phyloP scores from a whole-genome alignment of 2,329 filamentous ascomycete genomes.

The Botrytis elliptica region DNA sequence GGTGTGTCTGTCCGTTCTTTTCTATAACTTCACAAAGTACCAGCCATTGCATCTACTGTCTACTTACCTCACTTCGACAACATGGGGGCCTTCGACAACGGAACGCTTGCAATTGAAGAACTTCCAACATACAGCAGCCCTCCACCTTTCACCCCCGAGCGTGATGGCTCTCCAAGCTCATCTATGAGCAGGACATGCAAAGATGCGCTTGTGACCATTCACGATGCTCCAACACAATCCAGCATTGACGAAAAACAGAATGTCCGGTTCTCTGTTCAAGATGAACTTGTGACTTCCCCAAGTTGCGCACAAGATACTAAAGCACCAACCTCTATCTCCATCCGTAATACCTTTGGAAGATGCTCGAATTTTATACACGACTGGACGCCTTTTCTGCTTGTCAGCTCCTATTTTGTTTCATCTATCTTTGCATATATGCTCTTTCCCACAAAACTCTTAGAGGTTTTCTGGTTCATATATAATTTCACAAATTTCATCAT shows the following conservation, averaged over 20 bases:
- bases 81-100: background rate
- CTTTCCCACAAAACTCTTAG: constrained; percentile 40
- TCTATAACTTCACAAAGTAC: background rate
- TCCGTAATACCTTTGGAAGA: constrained; percentile 12
- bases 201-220: constrained; percentile 3
- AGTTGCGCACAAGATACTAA: background rate
- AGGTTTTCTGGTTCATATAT: constrained; percentile 47
- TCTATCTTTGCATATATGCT: constrained; percentile 45
- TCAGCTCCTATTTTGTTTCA: constrained; percentile 44
- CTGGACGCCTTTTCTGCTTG: constrained; percentile 45
- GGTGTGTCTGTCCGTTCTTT: background rate
- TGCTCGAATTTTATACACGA: constrained; percentile 29
- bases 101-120: background rate
- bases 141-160: background rate
- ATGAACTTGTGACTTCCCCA: background rate
- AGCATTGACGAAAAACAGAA: background rate
- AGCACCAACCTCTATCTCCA: background rate
- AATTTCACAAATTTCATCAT: constrained; percentile 47
- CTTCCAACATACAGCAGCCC: constrained; percentile 1
- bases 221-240: background rate
- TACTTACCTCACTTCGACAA: background rate
- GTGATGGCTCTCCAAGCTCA: background rate
- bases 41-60: background rate
- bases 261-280: background rate
- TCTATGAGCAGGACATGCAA: background rate